phyloP scores from a whole-genome alignment of 306 rosid genomes.

The Clitoria ternatea region DNA sequence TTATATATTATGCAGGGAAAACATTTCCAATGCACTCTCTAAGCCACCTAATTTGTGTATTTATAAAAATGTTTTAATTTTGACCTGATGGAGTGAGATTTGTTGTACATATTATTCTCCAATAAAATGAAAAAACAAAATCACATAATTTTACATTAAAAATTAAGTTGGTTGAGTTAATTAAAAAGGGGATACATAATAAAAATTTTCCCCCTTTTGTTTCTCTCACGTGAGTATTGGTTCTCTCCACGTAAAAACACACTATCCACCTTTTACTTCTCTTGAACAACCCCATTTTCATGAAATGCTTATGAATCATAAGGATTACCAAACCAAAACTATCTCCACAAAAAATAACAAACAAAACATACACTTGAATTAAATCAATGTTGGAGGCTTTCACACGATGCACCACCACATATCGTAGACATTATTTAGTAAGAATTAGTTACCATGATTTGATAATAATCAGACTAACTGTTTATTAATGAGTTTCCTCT shows the following conservation, averaged over 20 bases:
- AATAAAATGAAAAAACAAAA: too few relatives aligned
- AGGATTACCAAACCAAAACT: conserved; percentile 28
- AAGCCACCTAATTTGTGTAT: too few relatives aligned
- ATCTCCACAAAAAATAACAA: background rate
- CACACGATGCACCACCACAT: background rate
- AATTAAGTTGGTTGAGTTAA: too few relatives aligned
- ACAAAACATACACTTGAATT: background rate
- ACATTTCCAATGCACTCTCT: too few relatives aligned
- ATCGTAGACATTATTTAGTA: background rate
- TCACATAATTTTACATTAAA: too few relatives aligned
- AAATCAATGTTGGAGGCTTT: background rate
- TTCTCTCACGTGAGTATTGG: conserved; percentile 71
- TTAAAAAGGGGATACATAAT: too few relatives aligned
- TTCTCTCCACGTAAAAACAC: conserved; percentile 35
- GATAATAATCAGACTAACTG: background rate
- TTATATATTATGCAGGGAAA: background rate
- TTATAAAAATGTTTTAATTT: too few relatives aligned
- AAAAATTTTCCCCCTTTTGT: conserved; percentile 40
- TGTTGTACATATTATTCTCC: too few relatives aligned
- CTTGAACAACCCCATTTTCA: conserved; percentile 20
- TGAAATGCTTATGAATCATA: conserved; percentile 47
- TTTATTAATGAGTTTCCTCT: background rate
- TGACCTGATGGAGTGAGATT: too few relatives aligned
- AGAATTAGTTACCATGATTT: background rate
- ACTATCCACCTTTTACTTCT: conserved; percentile 29